Conservation (phyloP, 805 yeast genomes). For the Myxozyma melibiosi region DNA sequence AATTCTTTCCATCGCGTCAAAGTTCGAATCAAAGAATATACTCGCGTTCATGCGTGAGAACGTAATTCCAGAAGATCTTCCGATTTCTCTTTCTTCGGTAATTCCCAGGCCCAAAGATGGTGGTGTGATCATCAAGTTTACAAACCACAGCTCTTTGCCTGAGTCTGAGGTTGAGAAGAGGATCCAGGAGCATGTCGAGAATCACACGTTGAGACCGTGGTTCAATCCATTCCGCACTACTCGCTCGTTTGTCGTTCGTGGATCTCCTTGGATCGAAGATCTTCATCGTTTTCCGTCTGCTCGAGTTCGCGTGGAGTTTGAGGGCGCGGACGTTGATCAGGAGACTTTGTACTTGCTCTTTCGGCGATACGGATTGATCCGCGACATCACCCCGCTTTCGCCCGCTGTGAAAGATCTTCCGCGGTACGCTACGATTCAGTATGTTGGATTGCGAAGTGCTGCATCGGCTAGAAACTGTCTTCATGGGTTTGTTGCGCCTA, state of each 20-base stretch:
- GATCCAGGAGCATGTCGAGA: slow-evolving; percentile 49
- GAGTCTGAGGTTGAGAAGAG: slow-evolving; percentile 56
- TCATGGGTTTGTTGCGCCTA: slow-evolving; percentile 64
- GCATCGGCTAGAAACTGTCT: slow-evolving; percentile 88
- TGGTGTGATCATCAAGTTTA: slow-evolving; percentile 85
- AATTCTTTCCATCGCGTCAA: slow-evolving; percentile 5
- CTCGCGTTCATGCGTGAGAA: slow-evolving; percentile 25
- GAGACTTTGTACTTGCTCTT: slow-evolving; percentile 80
- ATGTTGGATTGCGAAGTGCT: slow-evolving; percentile 63
- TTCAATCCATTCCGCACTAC: slow-evolving; percentile 51
- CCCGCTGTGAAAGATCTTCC: slow-evolving; percentile 51
- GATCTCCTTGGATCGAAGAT: slow-evolving; percentile 96
- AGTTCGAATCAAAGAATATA: slow-evolving; percentile 11
- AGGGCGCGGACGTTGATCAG: slow-evolving; percentile 71
- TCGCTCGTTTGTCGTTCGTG: slow-evolving; percentile 75
- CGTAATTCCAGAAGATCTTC: slow-evolving; percentile 36
- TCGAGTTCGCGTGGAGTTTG: slow-evolving; percentile 65
- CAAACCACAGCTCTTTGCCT: slow-evolving; percentile 56
- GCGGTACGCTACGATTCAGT: slow-evolving; percentile 57
- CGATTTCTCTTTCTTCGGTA: slow-evolving; percentile 56
- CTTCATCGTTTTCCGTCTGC: slow-evolving; percentile 73
- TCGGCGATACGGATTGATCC: slow-evolving; percentile 83
- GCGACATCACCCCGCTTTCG: slow-evolving; percentile 67
- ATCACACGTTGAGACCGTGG: slow-evolving; percentile 38
- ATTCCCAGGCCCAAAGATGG: slow-evolving; percentile 82